A percentile compares a stretch with the other conserved stretches of the same genome.
Conservation (phyloP, 345 rosid species). For the Passiflora organensis region DNA sequence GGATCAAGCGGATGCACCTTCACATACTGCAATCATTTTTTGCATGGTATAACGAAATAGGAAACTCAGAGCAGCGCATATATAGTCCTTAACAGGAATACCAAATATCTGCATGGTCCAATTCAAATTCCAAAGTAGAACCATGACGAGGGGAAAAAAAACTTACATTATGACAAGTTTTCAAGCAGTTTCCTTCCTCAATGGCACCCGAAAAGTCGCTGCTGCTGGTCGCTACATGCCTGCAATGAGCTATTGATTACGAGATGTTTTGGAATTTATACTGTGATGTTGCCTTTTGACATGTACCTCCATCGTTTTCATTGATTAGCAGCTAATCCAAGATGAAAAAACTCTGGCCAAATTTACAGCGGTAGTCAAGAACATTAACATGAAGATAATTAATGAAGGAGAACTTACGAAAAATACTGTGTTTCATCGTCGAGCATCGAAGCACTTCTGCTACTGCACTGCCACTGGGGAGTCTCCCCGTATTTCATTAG, state of each 20-base stretch:
- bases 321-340: background rate
- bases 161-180: constrained; percentile 27
- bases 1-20: constrained; percentile 41
- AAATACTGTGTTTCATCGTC: constrained; percentile 18
- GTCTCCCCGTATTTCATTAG: constrained; percentile 52
- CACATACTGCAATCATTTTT: constrained; percentile 35
- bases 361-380: background rate
- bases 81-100: background rate
- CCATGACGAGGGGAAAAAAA: background rate
- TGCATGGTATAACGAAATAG: too few relatives aligned
- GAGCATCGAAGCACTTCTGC: constrained; percentile 11
- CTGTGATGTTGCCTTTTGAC: background rate
- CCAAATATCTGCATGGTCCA: too few relatives aligned
- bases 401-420: constrained; percentile 21
- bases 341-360: background rate
- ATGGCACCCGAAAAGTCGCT: constrained; percentile 20
- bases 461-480: constrained; percentile 25
- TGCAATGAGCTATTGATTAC: constrained; percentile 21
- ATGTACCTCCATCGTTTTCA: background rate
- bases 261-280: background rate
- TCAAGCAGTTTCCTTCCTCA: constrained; percentile 19
- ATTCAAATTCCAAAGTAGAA: background rate
- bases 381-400: background rate
- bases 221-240: constrained; percentile 22
- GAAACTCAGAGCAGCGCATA: too few relatives aligned